Evolutionary conservation across 495 filamentous ascomycete species (phyloP).

Genomic region (Gamarada debralockiae): DNA sequence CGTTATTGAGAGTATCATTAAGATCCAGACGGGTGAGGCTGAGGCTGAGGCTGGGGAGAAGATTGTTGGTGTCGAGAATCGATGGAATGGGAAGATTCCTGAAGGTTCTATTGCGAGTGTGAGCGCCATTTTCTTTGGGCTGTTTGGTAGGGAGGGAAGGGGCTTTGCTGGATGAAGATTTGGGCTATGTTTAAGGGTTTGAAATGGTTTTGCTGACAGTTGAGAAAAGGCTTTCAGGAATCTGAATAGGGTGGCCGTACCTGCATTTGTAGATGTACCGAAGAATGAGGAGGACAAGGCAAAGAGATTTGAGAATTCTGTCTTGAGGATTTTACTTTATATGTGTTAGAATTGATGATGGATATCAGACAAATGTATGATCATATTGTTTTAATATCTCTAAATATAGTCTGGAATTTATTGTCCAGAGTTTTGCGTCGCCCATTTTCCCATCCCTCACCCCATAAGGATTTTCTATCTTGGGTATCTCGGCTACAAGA

Average conservation of each 20-base stretch:
- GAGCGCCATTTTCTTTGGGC: constrained; percentile 25
- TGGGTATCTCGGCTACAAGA: too few relatives aligned
- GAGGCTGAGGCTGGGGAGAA: constrained; percentile 20
- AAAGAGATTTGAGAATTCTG: too few relatives aligned
- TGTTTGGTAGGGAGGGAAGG: constrained; percentile 23
- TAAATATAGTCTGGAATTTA: too few relatives aligned
- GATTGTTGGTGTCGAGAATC: constrained; percentile 52
- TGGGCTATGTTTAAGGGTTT: too few relatives aligned
- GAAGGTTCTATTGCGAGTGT: constrained; percentile 43
- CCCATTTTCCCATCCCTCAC: too few relatives aligned
- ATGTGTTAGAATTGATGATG: too few relatives aligned
- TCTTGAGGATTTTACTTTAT: too few relatives aligned
- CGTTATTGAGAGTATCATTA: constrained; percentile 44
- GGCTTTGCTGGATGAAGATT: too few relatives aligned
- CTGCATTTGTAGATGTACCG: constrained; percentile 51
- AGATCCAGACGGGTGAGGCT: constrained; percentile 41
- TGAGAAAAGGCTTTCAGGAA: constrained; percentile 50
- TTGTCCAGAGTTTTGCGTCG: too few relatives aligned
- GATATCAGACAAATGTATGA: too few relatives aligned
- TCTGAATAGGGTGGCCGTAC: constrained; percentile 51
- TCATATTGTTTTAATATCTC: too few relatives aligned
- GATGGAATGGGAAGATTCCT: constrained; percentile 51
- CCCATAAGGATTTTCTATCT: too few relatives aligned
- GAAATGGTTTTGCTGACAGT: constrained; percentile 30
- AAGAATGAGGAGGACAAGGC: constrained; percentile 51